Conservation (phyloP, 164 flowering plant species). For the Vitis labrusca region DNA sequence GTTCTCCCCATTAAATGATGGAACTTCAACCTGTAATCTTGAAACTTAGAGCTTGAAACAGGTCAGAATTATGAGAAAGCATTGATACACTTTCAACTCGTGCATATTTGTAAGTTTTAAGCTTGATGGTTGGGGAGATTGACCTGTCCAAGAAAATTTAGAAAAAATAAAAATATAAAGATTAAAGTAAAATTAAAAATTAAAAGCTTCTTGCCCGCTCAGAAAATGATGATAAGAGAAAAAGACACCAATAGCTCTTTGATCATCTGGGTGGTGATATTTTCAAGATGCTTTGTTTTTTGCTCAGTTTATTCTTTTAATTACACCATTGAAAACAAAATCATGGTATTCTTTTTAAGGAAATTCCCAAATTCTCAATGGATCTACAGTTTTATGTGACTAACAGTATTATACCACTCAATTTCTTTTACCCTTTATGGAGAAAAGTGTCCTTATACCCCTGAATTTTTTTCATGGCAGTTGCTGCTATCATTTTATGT, state of each 20-base stretch:
- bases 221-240: too few relatives aligned
- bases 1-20: conserved; percentile 37
- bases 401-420: too few relatives aligned
- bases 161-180: too few relatives aligned
- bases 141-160: not conserved
- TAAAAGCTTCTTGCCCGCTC: too few relatives aligned
- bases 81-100: not conserved
- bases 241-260: too few relatives aligned
- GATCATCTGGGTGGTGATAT: too few relatives aligned
- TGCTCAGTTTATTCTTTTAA: too few relatives aligned
- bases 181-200: too few relatives aligned
- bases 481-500: not conserved
- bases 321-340: too few relatives aligned
- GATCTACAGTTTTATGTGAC: not conserved
- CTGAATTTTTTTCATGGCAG: conserved; percentile 4
- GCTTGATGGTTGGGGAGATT: not conserved
- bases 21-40: conserved; percentile 5
- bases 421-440: not conserved
- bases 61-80: conserved; percentile 19
- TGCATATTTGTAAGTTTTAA: not conserved
- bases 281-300: too few relatives aligned
- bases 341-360: too few relatives aligned
- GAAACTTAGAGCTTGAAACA: conserved; percentile 2
- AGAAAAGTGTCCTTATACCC: not conserved
- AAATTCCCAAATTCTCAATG: not conserved